Conservation (phyloP, 257 asterid genomes). For the Capsicum pubescens region DNA sequence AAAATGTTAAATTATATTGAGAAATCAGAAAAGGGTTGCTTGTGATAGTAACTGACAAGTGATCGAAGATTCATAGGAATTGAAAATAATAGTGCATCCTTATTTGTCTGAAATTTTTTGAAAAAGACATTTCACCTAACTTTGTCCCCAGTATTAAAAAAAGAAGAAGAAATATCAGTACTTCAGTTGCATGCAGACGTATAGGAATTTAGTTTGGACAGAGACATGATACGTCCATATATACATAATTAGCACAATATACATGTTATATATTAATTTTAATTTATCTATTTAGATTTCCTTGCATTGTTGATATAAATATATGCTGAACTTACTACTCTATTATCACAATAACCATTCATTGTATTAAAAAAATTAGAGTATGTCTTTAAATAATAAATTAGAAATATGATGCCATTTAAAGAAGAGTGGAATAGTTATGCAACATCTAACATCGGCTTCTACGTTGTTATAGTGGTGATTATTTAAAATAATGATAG, state of each 20-base stretch:
- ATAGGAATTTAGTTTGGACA: conserved; percentile 3
- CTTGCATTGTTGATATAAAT: not conserved
- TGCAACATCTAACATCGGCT: not conserved
- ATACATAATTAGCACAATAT: not conserved
- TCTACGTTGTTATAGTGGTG: too few relatives aligned
- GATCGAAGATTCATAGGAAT: not conserved
- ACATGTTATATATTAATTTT: not conserved
- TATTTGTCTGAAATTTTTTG: not conserved
- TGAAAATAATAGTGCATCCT: not conserved
- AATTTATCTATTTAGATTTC: not conserved
- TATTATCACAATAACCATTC: too few relatives aligned
- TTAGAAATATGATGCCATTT: not conserved
- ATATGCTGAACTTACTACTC: too few relatives aligned
- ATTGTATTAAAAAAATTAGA: not conserved
- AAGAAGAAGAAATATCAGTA: not conserved
- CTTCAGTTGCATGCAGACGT: conserved; percentile 22
- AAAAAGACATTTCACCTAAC: not conserved
- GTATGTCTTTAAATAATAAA: not conserved
- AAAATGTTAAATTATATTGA: not conserved
- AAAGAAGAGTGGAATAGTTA: not conserved
- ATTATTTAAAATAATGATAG: not conserved
- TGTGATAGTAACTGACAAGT: not conserved
- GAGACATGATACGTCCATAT: not conserved
- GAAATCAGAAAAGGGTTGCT: not conserved
- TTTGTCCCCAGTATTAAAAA: not conserved